phyloP scores from a whole-genome alignment of 1,284 basidiomycete species.

The Melampsora americana region DNA sequence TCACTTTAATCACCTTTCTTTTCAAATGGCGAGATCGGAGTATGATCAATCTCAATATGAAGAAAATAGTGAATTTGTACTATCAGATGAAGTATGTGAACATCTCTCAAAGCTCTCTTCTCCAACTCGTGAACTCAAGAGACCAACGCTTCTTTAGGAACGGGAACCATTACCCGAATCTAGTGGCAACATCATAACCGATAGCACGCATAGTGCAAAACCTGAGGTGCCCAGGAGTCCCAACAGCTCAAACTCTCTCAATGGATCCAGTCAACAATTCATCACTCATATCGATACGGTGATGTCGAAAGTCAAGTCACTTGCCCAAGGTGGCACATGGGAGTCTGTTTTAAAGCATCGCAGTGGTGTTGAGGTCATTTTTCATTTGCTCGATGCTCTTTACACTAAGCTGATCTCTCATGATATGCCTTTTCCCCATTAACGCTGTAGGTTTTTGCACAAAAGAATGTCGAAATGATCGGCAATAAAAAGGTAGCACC shows the following conservation, averaged over 20 bases:
- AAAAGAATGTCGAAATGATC: slow-evolving; percentile 30
- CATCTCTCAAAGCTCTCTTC: background rate
- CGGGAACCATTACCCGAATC: background rate
- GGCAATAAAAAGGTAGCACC: slow-evolving; percentile 35
- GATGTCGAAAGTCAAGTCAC: slow-evolving; percentile 35
- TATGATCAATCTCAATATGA: slow-evolving; percentile 39
- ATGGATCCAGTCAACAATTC: slow-evolving; percentile 22
- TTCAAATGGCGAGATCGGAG: slow-evolving; percentile 23
- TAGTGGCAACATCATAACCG: background rate
- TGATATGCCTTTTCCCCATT: background rate
- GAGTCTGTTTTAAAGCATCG: slow-evolving; percentile 38
- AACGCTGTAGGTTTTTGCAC: slow-evolving; percentile 31
- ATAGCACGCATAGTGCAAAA: background rate
- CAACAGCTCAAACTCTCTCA: background rate
- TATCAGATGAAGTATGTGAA: slow-evolving; percentile 41
- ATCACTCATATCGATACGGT: slow-evolving; percentile 40
- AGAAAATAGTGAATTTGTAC: slow-evolving; percentile 39
- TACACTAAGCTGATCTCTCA: background rate
- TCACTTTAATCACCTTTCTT: too few relatives aligned
- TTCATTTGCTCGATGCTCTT: background rate
- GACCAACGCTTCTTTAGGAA: background rate
- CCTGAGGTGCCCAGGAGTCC: slow-evolving; percentile 13
- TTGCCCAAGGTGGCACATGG: slow-evolving; percentile 23
- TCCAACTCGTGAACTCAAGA: background rate
- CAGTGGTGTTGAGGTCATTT: slow-evolving; percentile 32